Evolutionary conservation across 768 basidiomycete genomes (phyloP).

Genomic region (Suillus tomentosus): DNA sequence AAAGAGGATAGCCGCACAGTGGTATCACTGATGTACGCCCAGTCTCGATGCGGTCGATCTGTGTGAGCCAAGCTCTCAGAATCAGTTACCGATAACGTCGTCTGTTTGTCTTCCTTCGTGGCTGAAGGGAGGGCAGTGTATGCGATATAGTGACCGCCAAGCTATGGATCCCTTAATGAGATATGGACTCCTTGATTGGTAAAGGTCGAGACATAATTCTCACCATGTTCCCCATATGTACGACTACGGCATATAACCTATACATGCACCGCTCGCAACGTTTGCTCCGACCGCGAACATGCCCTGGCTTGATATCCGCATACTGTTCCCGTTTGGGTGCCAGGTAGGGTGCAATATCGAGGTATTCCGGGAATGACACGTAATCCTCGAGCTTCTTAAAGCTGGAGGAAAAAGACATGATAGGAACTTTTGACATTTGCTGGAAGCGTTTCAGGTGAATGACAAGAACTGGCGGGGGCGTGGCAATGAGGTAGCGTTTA

Average conservation of each 20-base stretch:
- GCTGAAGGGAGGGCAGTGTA: constrained; percentile 71
- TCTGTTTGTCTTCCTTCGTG: constrained; percentile 16
- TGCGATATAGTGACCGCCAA: constrained; percentile 89
- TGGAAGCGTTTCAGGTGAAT: constrained; percentile 96
- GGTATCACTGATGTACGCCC: constrained; percentile 94
- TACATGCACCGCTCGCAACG: constrained; percentile 55
- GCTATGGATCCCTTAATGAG: constrained; percentile 40
- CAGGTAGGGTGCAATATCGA: constrained; percentile 85
- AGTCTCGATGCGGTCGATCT: constrained; percentile 48
- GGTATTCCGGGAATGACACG: constrained; percentile 83
- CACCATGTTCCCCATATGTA: constrained; percentile 88
- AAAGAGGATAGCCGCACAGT: constrained; percentile 76
- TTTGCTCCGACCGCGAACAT: constrained; percentile 26
- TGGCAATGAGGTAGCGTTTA: constrained; percentile 91
- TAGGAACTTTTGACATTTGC: constrained; percentile 66
- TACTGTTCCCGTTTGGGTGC: constrained; percentile 79
- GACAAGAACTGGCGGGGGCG: constrained; percentile 84
- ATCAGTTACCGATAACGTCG: constrained; percentile 7
- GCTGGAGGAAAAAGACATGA: constrained; percentile 64
- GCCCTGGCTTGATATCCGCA: constrained; percentile 43
- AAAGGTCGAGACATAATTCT: constrained; percentile 20
- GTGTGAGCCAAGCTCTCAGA: constrained; percentile 16
- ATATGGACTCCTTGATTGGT: constrained; percentile 9
- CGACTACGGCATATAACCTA: constrained; percentile 78
- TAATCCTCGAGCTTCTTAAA: constrained; percentile 93